phyloP scores from a whole-genome alignment of 176 grass and related monocot genomes.

The Thalia dealbata region DNA sequence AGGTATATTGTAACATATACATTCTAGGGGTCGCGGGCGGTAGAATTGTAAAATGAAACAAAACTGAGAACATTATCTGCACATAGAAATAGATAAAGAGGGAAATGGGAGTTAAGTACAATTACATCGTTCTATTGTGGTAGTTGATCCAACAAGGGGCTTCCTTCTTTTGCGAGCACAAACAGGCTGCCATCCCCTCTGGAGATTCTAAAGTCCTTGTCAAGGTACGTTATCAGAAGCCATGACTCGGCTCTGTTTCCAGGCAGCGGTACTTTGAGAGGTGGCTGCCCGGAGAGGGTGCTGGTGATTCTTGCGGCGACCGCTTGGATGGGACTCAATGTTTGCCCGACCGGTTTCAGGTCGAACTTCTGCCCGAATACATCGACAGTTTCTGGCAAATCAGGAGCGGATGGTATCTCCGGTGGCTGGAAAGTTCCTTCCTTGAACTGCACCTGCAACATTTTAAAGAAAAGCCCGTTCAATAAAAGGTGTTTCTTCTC shows the following conservation, averaged over 20 bases:
- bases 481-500: too few species aligned
- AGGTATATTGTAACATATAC: too few species aligned
- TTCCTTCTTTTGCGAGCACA: constrained; percentile 80
- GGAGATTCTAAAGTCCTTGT: constrained; percentile 81
- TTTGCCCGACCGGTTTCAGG: constrained; percentile 51
- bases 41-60: too few species aligned
- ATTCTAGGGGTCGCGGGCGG: too few species aligned
- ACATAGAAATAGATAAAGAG: too few species aligned
- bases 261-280: constrained; percentile 57
- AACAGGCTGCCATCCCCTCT: constrained; percentile 85
- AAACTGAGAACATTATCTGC: too few species aligned
- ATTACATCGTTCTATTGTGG: constrained; percentile 4
- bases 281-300: constrained; percentile 65
- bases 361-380: constrained; percentile 83
- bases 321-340: constrained; percentile 51
- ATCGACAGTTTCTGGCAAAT: constrained; percentile 57
- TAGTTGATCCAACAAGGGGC: constrained; percentile 52
- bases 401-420: constrained; percentile 42
- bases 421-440: constrained; percentile 78
- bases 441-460: constrained; percentile 71
- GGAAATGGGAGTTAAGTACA: too few species aligned
- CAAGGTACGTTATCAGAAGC: constrained; percentile 90
- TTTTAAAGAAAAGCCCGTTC: too few species aligned
- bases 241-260: constrained; percentile 50
- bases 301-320: constrained; percentile 53